Evolutionary conservation across 257 asterid species (phyloP), one percentile per base, ranked within the genome.

Genomic region (Capsicum pubescens): DNA sequence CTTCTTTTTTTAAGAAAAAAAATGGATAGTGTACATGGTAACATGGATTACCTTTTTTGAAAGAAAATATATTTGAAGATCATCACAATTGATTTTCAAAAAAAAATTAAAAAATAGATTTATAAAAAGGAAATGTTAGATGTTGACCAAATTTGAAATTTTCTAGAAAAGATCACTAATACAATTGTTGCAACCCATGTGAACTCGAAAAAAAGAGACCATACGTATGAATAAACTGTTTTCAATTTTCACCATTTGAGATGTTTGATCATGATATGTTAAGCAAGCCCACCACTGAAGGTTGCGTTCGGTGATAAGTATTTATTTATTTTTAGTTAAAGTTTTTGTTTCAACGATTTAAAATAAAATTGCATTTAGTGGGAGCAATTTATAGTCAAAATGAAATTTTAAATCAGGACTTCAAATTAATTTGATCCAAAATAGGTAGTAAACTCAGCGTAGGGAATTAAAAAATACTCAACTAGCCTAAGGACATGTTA

Each of bases 221-320:
- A 74, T 50, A 14, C 42, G 48, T 72, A 48, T 72, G 79, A 26
- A 10, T 44, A n/a, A 72, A n/a, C 8, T 46, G 21, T 50, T 74
- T 74, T 50, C 44, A 74, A 13, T 50, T 74, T 74, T 50, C 44
- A 74, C 61, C 81, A 74, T 50, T 74, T 74, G 81, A 74, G 19
- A 74, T 74, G 46, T 74, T 74, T 46, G 80, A 46, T 68, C 76
- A 15, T 14, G 3, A 67, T 67, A 3, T 46, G 39, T 71, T 10
- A 50, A 50, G 55, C 12, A 50, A 50, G 3, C 12, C 55, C 12
- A 55, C 6, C 6, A 55, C 10, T 55, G 13, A 13, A 54, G 57
- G 15, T 54, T 54, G 57, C 14, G 12, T 10, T 54, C 3, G 1
- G 5, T 10, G 57, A 5, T 54, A 10, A 54, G 15, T 54, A 54